Base-by-base conservation (phyloP, 768 basidiomycete genomes). In the Lenzites betulinus region DNA sequence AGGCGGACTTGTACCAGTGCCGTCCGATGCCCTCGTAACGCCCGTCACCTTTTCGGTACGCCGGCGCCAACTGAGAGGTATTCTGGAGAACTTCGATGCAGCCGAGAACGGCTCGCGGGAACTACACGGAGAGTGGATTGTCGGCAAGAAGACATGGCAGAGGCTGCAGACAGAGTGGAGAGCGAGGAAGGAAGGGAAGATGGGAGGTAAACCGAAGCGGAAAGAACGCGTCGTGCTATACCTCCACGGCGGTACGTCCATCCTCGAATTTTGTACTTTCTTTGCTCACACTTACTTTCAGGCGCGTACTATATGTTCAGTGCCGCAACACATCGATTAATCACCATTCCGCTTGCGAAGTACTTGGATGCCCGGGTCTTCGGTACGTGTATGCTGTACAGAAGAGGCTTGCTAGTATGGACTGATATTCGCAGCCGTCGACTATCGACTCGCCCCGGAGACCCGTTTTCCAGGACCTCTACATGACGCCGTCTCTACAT, bases 381-480 rank as follows among this genome's bases (percentile, higher is more conserved):
- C 74, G 84, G 85, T 87, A 65, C 46, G 84, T 75, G 22, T 30
- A 22, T 35, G 23, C 46, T n/a, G n/a, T n/a, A n/a, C 15, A 7
- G n/a, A 9, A 44, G 26, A 13, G 25, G 23, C 16, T 9, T 12
- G 28, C 42, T 20, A 23, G 28, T 23, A 23, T n/a, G 49, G 15
- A 47, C 33, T 16, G 15, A 18, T 16, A 16, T n/a, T n/a, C 9
- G 30, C 79, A 96, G 81, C 95, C 8, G 78, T 99, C 62, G 94
- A 97, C 71, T 99, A 99, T 74, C 92, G 96, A 12, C 81, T 99
- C 36, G 95, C 96, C 0, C 96, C 96, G 1, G 96, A 99, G 74
- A 94, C 94, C 5, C 83, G 84, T 43, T 99, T 98, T 74, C 96
- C 96, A 0, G 92, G 95, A 0, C 91, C 94, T 44, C 74, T 90